These are phyloP conservation scores for Bipolaris oryzae DNA, from an alignment of 2,329 filamentous ascomycete genomes.

Conservation along the genomic window DNA sequence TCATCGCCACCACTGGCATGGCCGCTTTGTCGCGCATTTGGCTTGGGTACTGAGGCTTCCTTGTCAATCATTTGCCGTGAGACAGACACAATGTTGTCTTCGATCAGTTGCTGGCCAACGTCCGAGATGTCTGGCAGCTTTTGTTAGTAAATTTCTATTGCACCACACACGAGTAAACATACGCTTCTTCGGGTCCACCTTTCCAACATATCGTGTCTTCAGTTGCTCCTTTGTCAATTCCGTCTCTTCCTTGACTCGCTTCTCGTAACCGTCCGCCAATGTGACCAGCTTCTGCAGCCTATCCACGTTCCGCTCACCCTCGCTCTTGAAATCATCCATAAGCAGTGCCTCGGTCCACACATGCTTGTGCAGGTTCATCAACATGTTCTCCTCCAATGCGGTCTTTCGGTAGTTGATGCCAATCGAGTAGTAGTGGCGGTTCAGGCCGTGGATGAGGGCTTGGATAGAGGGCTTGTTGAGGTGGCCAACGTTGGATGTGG, in stretches of 20 bases:
- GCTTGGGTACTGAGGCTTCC: constrained; percentile 84
- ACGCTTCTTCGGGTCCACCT: constrained; percentile 98
- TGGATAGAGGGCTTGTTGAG: constrained; percentile 99
- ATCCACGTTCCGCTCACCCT: constrained; percentile 85
- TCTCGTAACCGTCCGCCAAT: constrained; percentile 95
- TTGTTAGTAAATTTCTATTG: constrained; percentile 22
- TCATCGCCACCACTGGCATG: constrained; percentile 37
- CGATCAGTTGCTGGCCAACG: constrained; percentile 93
- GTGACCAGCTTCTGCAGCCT: constrained; percentile 83
- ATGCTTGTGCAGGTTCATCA: constrained; percentile 99
- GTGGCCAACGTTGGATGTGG: constrained; percentile 95
- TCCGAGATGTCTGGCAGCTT: constrained; percentile 75
- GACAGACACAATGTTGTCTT: constrained; percentile 99
- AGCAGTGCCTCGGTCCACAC: constrained; percentile 97
- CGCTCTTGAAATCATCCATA: constrained; percentile 92
- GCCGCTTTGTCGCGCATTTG: constrained; percentile 37
- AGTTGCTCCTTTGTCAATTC: constrained; percentile 96
- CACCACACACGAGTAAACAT: constrained; percentile 34
- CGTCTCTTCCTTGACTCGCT: constrained; percentile 97
- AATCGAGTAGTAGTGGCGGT: constrained; percentile 99
- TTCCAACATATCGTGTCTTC: constrained; percentile 98
- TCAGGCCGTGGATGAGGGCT: constrained; percentile 95
- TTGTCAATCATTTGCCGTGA: constrained; percentile 99
- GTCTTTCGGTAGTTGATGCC: constrained; percentile 98
- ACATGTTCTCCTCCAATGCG: constrained; percentile 97